Evolutionary conservation across 768 basidiomycete species (phyloP), one percentile per base, ranked within the genome.

Genomic region (Suillus variegatus): DNA sequence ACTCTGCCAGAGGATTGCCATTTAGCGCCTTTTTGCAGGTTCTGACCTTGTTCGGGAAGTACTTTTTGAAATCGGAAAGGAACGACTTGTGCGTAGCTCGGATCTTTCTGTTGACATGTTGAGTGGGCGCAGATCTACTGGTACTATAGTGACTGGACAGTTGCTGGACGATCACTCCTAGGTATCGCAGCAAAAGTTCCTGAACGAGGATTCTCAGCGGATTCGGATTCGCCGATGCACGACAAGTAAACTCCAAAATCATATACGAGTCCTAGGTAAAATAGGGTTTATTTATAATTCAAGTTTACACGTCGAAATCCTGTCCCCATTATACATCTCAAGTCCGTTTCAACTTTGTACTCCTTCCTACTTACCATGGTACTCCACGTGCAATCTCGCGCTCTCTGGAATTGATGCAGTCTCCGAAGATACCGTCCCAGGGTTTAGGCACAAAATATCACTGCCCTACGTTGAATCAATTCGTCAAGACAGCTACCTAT

Each of bases 351-450:
- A 20, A 20, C 8, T 43, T 43, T 16, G 16, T 7, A 43, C 2
- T 16, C 7, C 16, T 43, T 43, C 18, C 43, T 18, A 18, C 41
- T 18, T 9, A 38, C 2, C 36, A 10, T 38, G 36, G 10, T 38
- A 12, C 36, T 20, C 20, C 44, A 74, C 1, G 69, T 71, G 14
- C 71, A 73, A 49, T 61, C 44, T 16, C 63, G 68, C 25, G 3
- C 73, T 72, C 35, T 67, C 62, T 4, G 72, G 76, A 38, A 69
- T 78, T 2, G 75, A 76, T 54, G 6, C 41, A 2, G 69, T 75
- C 13, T 38, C 73, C 1, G 71, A 68, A 18, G 68, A 68, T 32
- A 61, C 69, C 13, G 58, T 77, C 4, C 75, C 75, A 12, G 67
- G 65, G 25, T 74, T 72, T 28, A 63, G 63, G 3, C 75, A 77